Conservation (phyloP, 1,284 basidiomycete genomes). For the Mrakiaceae sp. region DNA sequence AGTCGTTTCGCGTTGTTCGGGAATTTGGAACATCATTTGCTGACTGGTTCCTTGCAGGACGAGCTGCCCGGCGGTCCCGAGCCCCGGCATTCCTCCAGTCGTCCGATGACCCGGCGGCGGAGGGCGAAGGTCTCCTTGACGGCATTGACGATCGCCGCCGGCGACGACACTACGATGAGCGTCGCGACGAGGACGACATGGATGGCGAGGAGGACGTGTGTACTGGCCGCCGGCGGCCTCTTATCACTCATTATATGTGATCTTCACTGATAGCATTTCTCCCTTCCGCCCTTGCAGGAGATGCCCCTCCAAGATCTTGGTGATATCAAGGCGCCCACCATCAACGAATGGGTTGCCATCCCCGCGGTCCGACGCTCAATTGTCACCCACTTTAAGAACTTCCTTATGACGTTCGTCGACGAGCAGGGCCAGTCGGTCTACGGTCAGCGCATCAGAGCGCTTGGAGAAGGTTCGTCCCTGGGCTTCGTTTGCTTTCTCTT, state of each 20-base stretch:
- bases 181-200: constrained; percentile 69
- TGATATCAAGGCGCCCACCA: constrained; percentile 93
- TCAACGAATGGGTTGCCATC: constrained; percentile 92
- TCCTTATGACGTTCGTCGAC: constrained; percentile 91
- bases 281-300: constrained; percentile 45
- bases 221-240: background rate
- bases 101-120: constrained; percentile 52
- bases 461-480: constrained; percentile 73
- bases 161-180: constrained; percentile 77
- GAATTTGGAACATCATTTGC: background rate
- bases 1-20: constrained; percentile 19
- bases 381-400: constrained; percentile 83
- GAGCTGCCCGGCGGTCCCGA: constrained; percentile 61
- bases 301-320: constrained; percentile 89
- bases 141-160: constrained; percentile 62
- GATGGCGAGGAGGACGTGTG: constrained; percentile 67
- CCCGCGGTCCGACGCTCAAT: constrained; percentile 84
- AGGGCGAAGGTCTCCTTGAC: constrained; percentile 42
- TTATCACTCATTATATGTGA: background rate
- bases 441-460: constrained; percentile 79
- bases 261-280: constrained; percentile 7
- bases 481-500: background rate
- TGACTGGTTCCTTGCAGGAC: constrained; percentile 20
- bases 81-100: constrained; percentile 76
- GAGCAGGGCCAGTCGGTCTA: constrained; percentile 86